phyloP scores from a whole-genome alignment of 192 early-diverging fungal genomes.

The Thamnidium elegans region DNA sequence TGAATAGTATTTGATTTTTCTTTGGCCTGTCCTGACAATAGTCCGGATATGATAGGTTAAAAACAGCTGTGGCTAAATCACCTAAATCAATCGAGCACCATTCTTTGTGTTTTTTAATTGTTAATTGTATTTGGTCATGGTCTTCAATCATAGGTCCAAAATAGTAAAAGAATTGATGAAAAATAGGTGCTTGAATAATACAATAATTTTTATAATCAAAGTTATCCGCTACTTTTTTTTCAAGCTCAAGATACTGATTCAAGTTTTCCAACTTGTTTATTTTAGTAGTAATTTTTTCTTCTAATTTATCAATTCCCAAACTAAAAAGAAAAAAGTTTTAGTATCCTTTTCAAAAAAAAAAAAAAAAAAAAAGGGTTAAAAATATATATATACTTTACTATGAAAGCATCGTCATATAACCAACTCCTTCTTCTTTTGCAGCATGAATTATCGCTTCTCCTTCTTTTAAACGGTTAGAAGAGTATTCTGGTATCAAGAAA shows the following conservation, averaged over 20 bases:
- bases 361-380: too few species aligned
- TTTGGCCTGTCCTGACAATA: neutral
- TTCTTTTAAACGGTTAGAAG: neutral
- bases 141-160: slow-evolving; percentile 18
- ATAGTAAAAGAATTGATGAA: slow-evolving; percentile 16
- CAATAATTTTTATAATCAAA: slow-evolving; percentile 1
- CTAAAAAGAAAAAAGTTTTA: neutral
- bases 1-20: slow-evolving; percentile 4
- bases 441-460: neutral
- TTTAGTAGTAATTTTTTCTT: neutral
- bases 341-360: too few species aligned
- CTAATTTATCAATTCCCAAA: neutral
- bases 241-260: neutral
- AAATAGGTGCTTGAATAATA: neutral
- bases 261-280: neutral
- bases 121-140: neutral
- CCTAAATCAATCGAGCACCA: neutral
- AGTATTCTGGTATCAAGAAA: slow-evolving; percentile 1
- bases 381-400: slow-evolving; percentile 11
- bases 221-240: neutral
- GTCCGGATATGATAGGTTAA: neutral
- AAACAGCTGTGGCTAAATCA: neutral
- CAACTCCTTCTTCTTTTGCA: neutral
- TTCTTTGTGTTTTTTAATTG: neutral
- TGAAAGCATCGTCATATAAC: slow-evolving; percentile 10